Conservation (phyloP, 306 rosid species). For the Citrullus amarus region DNA sequence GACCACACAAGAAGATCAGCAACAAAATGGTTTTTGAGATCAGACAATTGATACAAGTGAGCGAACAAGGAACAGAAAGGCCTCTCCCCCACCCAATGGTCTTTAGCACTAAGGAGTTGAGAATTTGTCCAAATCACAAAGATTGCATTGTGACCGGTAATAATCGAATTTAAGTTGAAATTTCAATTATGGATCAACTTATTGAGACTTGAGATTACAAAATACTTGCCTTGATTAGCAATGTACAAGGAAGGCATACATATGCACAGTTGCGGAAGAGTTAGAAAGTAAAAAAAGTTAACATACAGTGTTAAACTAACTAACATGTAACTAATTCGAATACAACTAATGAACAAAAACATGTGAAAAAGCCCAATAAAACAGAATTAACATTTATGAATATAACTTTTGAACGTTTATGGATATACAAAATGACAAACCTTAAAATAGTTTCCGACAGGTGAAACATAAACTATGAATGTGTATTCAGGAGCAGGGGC, state of each 20-base stretch:
- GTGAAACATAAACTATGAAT: slow-evolving; percentile 83
- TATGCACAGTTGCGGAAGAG: no score
- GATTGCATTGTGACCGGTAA: not conserved
- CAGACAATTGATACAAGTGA: no score
- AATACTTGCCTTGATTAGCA: no score
- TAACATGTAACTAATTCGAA: no score
- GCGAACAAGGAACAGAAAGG: no score
- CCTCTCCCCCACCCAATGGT: no score
- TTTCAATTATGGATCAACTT: not conserved
- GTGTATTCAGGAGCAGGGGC: slow-evolving; percentile 98
- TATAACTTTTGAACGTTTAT: not conserved
- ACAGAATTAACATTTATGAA: not conserved
- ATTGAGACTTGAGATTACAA: no score
- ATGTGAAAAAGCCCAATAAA: not conserved
- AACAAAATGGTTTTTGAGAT: no score
- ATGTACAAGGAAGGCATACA: no score
- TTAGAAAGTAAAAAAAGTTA: no score
- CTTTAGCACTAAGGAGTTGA: not conserved
- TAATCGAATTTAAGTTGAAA: not conserved
- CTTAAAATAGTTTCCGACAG: slow-evolving; percentile 98
- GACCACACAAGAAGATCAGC: no score
- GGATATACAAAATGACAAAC: slow-evolving; percentile 19
- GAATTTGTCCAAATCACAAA: not conserved
- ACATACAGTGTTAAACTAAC: no score
- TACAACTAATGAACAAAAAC: not conserved